Conservation (phyloP, 768 basidiomycete species). For the Epithele typhae region DNA sequence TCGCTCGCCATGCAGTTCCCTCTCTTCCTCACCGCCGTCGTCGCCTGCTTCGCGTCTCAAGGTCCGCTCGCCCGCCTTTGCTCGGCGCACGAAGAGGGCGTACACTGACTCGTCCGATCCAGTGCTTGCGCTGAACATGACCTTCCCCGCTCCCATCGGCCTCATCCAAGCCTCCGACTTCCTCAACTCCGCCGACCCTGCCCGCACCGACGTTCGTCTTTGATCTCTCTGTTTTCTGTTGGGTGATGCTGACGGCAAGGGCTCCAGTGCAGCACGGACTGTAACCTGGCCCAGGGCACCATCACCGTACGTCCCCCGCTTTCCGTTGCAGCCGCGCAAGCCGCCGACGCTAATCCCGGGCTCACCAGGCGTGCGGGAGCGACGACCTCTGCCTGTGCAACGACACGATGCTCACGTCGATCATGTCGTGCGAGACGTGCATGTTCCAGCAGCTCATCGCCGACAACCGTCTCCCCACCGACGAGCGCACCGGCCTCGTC, state of each 20-base stretch:
- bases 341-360: neutral
- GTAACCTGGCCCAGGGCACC: neutral
- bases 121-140: no score
- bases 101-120: no score
- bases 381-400: slow-evolving; percentile 48
- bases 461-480: slow-evolving; percentile 46
- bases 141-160: slow-evolving; percentile 33
- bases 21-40: slow-evolving; percentile 29
- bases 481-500: slow-evolving; percentile 56
- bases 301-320: slow-evolving; percentile 21
- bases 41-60: slow-evolving; percentile 50
- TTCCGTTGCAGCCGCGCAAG: neutral
- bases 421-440: slow-evolving; percentile 63
- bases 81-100: no score
- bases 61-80: no score
- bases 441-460: slow-evolving; percentile 55
- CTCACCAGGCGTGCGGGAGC: slow-evolving; percentile 38
- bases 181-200: slow-evolving; percentile 34
- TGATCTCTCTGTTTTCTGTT: no score
- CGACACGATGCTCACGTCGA: slow-evolving; percentile 30
- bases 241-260: neutral
- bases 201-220: slow-evolving; percentile 27
- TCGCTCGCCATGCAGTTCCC: no score
- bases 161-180: slow-evolving; percentile 41
- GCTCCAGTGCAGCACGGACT: neutral